Base-by-base conservation (phyloP, 495 filamentous ascomycete genomes). In the Neurospora terricola region DNA sequence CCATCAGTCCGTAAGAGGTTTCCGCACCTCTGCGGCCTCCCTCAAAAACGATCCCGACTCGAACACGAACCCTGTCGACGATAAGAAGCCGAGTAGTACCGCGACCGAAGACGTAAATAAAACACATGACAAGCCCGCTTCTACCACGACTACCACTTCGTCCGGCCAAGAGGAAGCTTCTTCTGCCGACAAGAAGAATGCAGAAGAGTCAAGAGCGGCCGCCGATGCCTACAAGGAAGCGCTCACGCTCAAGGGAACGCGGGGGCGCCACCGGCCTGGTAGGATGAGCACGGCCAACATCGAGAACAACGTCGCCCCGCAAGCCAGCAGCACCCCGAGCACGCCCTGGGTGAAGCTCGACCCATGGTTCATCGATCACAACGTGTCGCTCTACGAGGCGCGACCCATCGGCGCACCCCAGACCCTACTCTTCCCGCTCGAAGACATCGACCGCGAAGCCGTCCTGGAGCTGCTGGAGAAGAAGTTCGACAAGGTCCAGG, bases 301-400 rank as follows among this genome's bases (percentile, higher is more conserved):
- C 45, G 27, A 74, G 38, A 59, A 66, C 69, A 68, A 43, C 5
- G 69, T 54, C 16, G 5, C 38, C 21, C 42, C 69, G 12, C 43
- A 68, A 16, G 34, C 66, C 27, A 68, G 39, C 16, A 73, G 70
- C 39, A 23, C 66, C 18, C 48, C 71, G 16, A 62, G 36, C 30
- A 42, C 36, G 14, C 39, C 86, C 3, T 79, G 82, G 23, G 74
- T 86, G 5, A 72, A 79, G 27, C 39, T 88, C 27, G 84, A 86
- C 9, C 73, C 77, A 10, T 84, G 82, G 70, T 88, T 89, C 76
- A 69, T 79, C 43, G 73, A 81, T 36, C 38, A 73, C 2, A 45
- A 79, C 43, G 72, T 82, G 42, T 77, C 76, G 11, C 74, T 80
- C 30, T 78, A 79, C 73, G 77, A 80, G 66, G 27, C 70, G 11